Percentiles rank a stretch among this genome's conserved stretches.
Evolutionary conservation across 2,329 filamentous ascomycete species (phyloP).

Genomic region (Sporothrix dimorphospora): DNA sequence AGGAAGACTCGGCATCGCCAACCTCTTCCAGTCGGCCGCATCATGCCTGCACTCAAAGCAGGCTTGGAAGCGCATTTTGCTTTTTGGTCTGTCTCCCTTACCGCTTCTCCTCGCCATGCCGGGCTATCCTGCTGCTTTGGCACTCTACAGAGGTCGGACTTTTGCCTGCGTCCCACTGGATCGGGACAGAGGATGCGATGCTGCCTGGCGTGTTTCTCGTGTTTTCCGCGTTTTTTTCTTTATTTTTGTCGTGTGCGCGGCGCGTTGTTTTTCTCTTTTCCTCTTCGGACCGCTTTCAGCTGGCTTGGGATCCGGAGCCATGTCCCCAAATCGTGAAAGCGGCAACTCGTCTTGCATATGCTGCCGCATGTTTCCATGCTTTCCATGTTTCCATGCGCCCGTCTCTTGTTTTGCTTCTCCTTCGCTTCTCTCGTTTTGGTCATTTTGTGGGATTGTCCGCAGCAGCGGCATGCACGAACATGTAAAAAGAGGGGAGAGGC

Average conservation of each 20-base stretch:
- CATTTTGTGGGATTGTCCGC: conserved; percentile 13
- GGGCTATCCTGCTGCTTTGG: conserved; percentile 1
- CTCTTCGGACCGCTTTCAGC: conserved; percentile 8
- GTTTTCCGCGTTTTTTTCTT: background rate
- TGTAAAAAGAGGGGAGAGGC: background rate
- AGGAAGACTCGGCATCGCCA: background rate
- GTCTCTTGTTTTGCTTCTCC: background rate
- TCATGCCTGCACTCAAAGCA: no score
- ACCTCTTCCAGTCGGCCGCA: background rate
- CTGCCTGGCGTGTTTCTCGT: conserved; percentile 1
- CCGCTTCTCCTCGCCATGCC: background rate
- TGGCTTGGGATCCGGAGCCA: conserved; percentile 13
- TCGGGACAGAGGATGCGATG: conserved; percentile 8
- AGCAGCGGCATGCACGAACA: conserved; percentile 11
- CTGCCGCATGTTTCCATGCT: conserved; percentile 11
- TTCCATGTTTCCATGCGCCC: background rate
- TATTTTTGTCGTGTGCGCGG: no score
- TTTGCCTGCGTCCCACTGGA: background rate
- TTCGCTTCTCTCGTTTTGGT: background rate
- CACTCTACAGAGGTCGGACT: background rate
- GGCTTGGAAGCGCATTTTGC: background rate
- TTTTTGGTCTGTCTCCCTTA: background rate
- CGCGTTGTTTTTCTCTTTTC: background rate
- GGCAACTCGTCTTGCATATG: conserved; percentile 7
- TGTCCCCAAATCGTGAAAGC: conserved; percentile 12